A percentile compares a stretch with the other conserved stretches of the same genome.
These are phyloP conservation scores for Tetrapyrgos nigripes DNA, from an alignment of 1,284 basidiomycete species.

Conservation along the genomic window DNA sequence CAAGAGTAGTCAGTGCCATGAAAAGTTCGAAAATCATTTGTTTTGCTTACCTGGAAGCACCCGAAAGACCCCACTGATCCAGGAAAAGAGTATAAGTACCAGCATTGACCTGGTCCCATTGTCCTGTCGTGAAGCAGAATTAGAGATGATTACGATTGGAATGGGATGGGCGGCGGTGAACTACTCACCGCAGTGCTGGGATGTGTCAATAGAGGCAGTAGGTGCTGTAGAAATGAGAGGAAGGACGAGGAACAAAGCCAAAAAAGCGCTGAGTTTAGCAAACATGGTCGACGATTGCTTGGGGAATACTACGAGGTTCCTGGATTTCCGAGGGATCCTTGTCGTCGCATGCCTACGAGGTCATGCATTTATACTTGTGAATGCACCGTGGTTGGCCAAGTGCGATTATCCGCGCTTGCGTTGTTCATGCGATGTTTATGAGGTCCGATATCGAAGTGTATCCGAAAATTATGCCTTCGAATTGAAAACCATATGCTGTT, in stretches of 20 bases:
- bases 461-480: slow-evolving; percentile 17
- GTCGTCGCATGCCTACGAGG: not conserved
- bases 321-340: not conserved
- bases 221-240: slow-evolving; percentile 38
- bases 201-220: slow-evolving; percentile 33
- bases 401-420: too few relatives aligned
- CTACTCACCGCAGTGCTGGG: slow-evolving; percentile 38
- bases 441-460: slow-evolving; percentile 9
- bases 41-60: not conserved
- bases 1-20: slow-evolving; percentile 42
- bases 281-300: too few relatives aligned
- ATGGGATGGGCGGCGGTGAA: not conserved
- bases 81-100: slow-evolving; percentile 16
- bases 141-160: not conserved
- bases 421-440: not conserved
- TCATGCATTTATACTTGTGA: not conserved
- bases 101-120: slow-evolving; percentile 18
- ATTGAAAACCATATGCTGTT: too few relatives aligned
- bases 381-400: too few relatives aligned
- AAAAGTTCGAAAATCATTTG: not conserved
- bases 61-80: slow-evolving; percentile 17
- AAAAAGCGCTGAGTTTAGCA: slow-evolving; percentile 21
- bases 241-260: slow-evolving; percentile 27
- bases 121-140: slow-evolving; percentile 6
- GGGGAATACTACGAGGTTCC: too few relatives aligned